Evolutionary conservation across 805 yeast genomes (phyloP), one percentile per base, ranked within the genome.

Genomic region (Yarrowia bubula): DNA sequence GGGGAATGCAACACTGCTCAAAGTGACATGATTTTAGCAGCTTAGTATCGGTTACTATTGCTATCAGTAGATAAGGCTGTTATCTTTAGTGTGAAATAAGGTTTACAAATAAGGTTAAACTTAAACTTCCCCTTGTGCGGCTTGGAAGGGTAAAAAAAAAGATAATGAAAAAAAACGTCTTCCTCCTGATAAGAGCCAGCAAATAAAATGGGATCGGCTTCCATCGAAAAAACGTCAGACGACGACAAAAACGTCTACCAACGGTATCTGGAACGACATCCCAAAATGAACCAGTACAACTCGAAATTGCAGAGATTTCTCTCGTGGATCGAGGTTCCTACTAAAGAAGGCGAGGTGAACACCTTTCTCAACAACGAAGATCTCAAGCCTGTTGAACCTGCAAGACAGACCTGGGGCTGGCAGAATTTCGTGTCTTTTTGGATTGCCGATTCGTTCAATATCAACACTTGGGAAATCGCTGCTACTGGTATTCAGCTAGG

Each of bases 401-500:
- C 77, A 3, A 84, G 96, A 71, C 80, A 96, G 71, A 82, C 83
- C n/a, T 91, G 97, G 97, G 77, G 83, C 33, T 89, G 96, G 96
- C 86, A 79, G 75, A 89, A 90, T 74, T 91, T 78, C 73, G 86
- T 88, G 13, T 85, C 83, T 68, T 88, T 89, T 71, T 91, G 97
- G 97, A 75, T 91, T 66, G 91, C 96, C 0, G 97, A 91, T 74
- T 86, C 96, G 37, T 89, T 91, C 78, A 91, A 91, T 76, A 85
- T 91, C 73, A 90, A 89, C 74, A 90, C 97, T 6, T 90, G 93
- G 91, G 92, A 89, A 78, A 90, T 91, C 70, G 96, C 96, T 1
- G 86, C 93, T 8, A 88, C 96, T 0, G 96, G 96, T 71, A 87
- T 88, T 66, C 79, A 81, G 64, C 84, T 86, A 22, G 95, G 95